Evolutionary conservation across 768 basidiomycete species (phyloP).

Genomic region (Lactarius indigo): DNA sequence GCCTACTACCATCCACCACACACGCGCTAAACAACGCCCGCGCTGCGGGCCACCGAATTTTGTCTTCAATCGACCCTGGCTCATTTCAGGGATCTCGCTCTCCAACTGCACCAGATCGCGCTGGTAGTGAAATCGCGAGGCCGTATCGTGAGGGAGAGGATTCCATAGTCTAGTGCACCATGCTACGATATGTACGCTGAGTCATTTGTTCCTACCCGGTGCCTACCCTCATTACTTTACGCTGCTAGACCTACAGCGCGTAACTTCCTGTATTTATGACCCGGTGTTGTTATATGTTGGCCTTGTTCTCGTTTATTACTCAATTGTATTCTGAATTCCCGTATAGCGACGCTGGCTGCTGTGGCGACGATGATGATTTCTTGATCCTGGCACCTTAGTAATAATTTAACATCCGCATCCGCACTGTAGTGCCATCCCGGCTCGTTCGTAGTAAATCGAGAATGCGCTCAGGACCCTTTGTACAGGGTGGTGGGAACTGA

Average conservation of each 20-base stretch:
- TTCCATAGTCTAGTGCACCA: not conserved
- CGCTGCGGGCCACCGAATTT: not conserved
- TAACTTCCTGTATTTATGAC: not conserved
- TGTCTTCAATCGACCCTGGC: not conserved
- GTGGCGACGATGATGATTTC: accelerated
- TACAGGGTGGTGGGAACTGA: not conserved
- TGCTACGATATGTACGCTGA: not conserved
- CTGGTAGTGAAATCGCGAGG: not conserved
- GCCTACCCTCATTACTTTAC: not conserved
- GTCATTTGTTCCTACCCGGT: not conserved
- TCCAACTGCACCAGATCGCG: not conserved
- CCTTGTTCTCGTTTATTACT: not conserved
- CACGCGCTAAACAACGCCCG: not conserved
- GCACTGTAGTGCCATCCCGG: no score
- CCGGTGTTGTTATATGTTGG: not conserved
- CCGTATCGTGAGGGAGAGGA: not conserved
- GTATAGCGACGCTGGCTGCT: not conserved
- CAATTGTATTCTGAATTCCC: not conserved
- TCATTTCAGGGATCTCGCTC: not conserved
- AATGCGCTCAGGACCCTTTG: not conserved
- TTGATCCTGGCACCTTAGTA: not conserved
- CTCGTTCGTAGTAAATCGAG: not conserved
- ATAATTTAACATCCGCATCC: not conserved
- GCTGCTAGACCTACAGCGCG: not conserved
- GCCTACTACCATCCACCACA: not conserved